These are phyloP conservation scores for Epichloe gansuensis DNA, from an alignment of 2,329 filamentous ascomycete species.

Conservation along the genomic window DNA sequence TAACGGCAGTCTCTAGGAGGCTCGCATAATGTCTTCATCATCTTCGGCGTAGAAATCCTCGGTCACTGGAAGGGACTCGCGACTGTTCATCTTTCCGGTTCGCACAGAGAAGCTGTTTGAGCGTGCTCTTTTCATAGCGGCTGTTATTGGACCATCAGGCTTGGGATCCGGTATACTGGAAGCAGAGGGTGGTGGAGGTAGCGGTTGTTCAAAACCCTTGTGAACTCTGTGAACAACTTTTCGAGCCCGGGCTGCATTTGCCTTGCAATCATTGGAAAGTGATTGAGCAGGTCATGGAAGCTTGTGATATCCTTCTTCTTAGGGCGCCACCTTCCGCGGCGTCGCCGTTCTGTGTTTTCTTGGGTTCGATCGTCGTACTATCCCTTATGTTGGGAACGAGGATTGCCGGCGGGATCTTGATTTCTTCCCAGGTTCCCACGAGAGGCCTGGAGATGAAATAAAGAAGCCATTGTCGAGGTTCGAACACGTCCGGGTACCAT, in stretches of 20 bases:
- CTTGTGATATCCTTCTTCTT: conserved; percentile 82
- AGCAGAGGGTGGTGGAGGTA: conserved; percentile 62
- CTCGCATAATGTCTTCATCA: conserved; percentile 82
- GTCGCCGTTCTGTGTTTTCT: conserved; percentile 24
- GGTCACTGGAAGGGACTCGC: conserved; percentile 33
- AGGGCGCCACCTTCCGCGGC: conserved; percentile 29
- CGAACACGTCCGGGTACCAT: conserved; percentile 81
- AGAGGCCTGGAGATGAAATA: conserved; percentile 92
- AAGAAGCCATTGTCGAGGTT: conserved; percentile 86
- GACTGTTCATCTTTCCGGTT: conserved; percentile 19
- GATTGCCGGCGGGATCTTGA: conserved; percentile 56
- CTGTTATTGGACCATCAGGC: conserved; percentile 43
- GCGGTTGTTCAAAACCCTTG: conserved; percentile 69
- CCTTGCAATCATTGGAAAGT: conserved; percentile 89
- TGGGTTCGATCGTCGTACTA: conserved; percentile 25
- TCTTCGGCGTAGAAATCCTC: conserved; percentile 70
- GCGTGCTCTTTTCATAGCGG: conserved; percentile 42
- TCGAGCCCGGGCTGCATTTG: conserved; percentile 94
- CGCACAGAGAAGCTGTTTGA: conserved; percentile 34
- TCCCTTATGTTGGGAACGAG: conserved; percentile 34
- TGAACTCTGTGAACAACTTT: conserved; percentile 80
- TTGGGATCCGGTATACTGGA: conserved; percentile 44
- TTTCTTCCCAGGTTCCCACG: conserved; percentile 69
- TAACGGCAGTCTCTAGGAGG: conserved; percentile 87
- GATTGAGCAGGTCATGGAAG: conserved; percentile 78